Evolutionary conservation across 805 yeast genomes (phyloP).

Genomic region (Deakozyma indianensis): DNA sequence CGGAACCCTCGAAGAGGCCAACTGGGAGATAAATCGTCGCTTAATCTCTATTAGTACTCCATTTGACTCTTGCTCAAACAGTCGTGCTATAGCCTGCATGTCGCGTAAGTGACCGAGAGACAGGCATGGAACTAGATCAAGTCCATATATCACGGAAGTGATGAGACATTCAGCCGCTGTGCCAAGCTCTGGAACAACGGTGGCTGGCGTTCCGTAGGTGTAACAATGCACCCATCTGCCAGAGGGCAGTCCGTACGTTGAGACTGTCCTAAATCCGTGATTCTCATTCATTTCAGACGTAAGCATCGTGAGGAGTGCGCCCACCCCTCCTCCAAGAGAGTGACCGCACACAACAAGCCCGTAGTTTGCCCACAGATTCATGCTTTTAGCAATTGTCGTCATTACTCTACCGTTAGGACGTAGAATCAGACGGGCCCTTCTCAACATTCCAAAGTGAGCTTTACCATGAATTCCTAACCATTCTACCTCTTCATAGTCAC

Average conservation of each 20-base stretch:
- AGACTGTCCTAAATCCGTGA: constrained; percentile 13
- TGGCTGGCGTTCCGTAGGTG: constrained; percentile 22
- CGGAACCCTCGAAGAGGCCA: constrained; percentile 14
- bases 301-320: constrained; percentile 17
- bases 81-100: constrained; percentile 17
- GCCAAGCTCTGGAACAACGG: constrained; percentile 16
- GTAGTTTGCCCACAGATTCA: constrained; percentile 15
- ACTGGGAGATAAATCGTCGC: constrained; percentile 14
- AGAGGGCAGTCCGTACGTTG: constrained; percentile 11
- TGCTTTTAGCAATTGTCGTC: constrained; percentile 14
- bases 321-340: constrained; percentile 23
- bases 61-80: constrained; percentile 13
- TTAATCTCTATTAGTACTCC: constrained; percentile 16
- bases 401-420: constrained; percentile 14
- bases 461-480: constrained; percentile 17
- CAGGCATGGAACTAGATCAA: constrained; percentile 21
- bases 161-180: constrained; percentile 13
- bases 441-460: constrained; percentile 21
- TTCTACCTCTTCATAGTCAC: constrained; percentile 17
- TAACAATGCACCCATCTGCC: constrained; percentile 19
- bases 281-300: constrained; percentile 9
- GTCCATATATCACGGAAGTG: constrained; percentile 20
- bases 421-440: constrained; percentile 15
- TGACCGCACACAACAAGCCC: constrained; percentile 22
- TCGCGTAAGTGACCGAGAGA: constrained; percentile 21